These are phyloP conservation scores for Cryptosporidium baileyi DNA, from an alignment of 169 alveolate species.

Conservation along the genomic window DNA sequence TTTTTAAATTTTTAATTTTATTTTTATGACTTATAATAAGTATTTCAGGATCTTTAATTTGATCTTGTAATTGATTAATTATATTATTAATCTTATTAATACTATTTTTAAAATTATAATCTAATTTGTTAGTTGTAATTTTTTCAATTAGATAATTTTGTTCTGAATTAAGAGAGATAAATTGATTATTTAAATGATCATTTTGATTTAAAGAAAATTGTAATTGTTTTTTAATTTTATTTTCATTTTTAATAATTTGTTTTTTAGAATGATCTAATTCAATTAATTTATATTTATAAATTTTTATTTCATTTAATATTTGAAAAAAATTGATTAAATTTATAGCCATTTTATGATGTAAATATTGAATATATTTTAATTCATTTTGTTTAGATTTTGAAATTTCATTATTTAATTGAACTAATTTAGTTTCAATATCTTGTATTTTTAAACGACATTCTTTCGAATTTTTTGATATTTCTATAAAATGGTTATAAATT, in stretches of 20 bases:
- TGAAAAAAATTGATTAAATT: constrained; percentile 29
- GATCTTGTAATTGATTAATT: neutral
- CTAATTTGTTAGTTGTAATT: neutral
- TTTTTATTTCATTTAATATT: neutral
- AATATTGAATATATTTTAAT: constrained; percentile 24
- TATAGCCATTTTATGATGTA: constrained; percentile 23
- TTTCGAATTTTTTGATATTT: constrained; percentile 31
- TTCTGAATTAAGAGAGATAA: neutral
- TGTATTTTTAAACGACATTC: neutral
- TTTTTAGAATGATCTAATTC: neutral
- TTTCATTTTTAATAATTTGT: neutral
- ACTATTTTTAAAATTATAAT: neutral
- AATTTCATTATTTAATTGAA: constrained; percentile 35
- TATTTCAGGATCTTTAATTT: constrained; percentile 1
- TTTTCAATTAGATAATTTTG: neutral
- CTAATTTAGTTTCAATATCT: constrained; percentile 15
- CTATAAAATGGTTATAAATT: constrained; percentile 25
- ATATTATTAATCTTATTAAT: neutral
- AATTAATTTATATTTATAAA: neutral
- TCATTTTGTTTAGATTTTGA: constrained; percentile 53
- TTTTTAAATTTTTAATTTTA: neutral
- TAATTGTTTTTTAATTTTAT: neutral
- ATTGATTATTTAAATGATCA: neutral
- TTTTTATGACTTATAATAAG: neutral
- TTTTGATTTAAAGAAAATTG: neutral